Conservation (phyloP, 148 eudicot genomes). For the Chenopodium quinoa region DNA sequence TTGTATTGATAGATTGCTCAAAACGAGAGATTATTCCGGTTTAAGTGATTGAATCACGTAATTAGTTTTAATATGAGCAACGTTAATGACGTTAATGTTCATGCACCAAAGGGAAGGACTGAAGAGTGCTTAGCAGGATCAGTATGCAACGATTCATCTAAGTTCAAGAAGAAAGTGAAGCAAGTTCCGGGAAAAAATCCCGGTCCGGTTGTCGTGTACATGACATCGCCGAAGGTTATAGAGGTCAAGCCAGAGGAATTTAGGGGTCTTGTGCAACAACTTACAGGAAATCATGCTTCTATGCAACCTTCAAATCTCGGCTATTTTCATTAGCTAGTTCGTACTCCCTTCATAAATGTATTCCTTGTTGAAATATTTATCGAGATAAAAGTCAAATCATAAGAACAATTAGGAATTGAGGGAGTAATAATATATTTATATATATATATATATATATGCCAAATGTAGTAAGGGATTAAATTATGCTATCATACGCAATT, state of each 20-base stretch:
- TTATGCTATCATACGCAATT: background rate
- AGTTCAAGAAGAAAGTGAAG: background rate
- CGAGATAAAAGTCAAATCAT: no score
- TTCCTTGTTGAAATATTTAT: no score
- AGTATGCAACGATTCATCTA: conserved; percentile 10
- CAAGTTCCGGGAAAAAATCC: background rate
- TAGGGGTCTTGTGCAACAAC: conserved; percentile 32
- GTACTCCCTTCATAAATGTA: no score
- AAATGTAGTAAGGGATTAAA: background rate
- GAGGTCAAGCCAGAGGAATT: conserved; percentile 29
- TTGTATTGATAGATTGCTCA: background rate
- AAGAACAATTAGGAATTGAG: no score
- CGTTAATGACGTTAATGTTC: background rate
- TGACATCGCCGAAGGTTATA: conserved; percentile 22
- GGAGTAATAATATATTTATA: no score
- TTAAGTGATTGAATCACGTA: background rate
- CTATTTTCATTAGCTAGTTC: background rate
- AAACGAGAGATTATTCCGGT: background rate
- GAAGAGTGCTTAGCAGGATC: background rate
- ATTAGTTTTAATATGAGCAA: background rate
- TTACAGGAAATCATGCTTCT: conserved; percentile 29
- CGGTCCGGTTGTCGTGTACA: conserved; percentile 22
- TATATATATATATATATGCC: no score
- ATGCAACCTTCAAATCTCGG: background rate
- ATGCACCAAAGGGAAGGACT: background rate